Evolutionary conservation across 371 early-diverging fungal species (phyloP), one percentile per base, ranked within the genome.

Genomic region (Mucor sp.): DNA sequence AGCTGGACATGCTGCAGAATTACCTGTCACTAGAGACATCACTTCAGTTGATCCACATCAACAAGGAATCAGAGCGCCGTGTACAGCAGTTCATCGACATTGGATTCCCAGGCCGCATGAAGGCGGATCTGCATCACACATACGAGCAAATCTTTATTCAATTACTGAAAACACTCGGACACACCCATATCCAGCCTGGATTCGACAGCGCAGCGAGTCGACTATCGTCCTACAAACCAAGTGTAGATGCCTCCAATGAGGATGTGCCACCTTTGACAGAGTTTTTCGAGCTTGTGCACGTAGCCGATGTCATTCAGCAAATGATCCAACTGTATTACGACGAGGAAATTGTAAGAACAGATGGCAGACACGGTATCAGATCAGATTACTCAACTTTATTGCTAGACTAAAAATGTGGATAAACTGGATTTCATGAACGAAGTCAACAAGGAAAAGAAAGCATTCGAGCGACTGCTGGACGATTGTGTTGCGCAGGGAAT

Each of bases 401-500:
- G 43, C 25, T 62, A 74, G 78, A 77, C 72, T 4, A 70, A 70
- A 48, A 90, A 91, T 81, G 85, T 96, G 30, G 92, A 93, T 80
- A 91, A 90, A 76, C 77, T 83, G 35, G 97, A 96, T 71, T 95
- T 96, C 71, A 80, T 96, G 65, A 90, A 92, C 65, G 87, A 86
- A 15, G 86, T 91, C 57, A 91, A 91, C 73, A 90, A 93, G 65
- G 95, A 95, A 65, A 95, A 95, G 69, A 91, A 92, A 72, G 69
- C 81, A 1, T 90, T 95, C 76, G 95, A 95, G 77, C 83, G 89
- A 8, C 48, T 86, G 23, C 76, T 95, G 32, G 97, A 96, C 72
- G 95, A 95, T 63, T 82, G 86, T 25, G 95, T 96, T 2, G 96
- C 95, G 0, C 79, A 83, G 23, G 95, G 97, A n/a, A 85, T 96